phyloP scores from a whole-genome alignment of 1,284 basidiomycete genomes.

The Boletus albobrunnescens region DNA sequence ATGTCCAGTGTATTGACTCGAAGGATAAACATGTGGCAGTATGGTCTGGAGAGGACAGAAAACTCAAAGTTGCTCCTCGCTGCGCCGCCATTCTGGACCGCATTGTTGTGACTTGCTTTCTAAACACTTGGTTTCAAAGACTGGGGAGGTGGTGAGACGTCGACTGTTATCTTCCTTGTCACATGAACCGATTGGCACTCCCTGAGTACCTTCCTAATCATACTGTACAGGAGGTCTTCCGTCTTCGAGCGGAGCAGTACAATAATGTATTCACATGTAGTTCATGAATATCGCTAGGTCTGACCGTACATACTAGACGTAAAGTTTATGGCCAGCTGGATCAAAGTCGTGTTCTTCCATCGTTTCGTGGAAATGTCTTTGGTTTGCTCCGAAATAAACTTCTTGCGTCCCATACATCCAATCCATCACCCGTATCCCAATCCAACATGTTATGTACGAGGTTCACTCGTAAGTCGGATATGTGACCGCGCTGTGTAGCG shows the following conservation, averaged over 20 bases:
- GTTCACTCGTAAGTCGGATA: not conserved
- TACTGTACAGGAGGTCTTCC: slow-evolving; percentile 18
- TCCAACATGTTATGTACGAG: not conserved
- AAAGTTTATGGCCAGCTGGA: not conserved
- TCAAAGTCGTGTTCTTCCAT: too few species aligned
- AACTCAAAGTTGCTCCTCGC: slow-evolving; percentile 40
- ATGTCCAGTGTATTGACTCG: slow-evolving; percentile 48
- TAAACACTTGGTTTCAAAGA: slow-evolving; percentile 51
- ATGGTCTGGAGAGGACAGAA: slow-evolving; percentile 42
- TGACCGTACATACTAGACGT: slow-evolving; percentile 5
- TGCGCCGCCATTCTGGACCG: slow-evolving; percentile 47
- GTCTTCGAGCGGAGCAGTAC: slow-evolving; percentile 4
- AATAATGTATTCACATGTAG: slow-evolving; percentile 18
- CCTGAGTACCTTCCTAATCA: not conserved
- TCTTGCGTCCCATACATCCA: not conserved
- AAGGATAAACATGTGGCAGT: slow-evolving; percentile 46
- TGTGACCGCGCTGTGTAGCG: not conserved
- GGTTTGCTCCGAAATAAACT: not conserved
- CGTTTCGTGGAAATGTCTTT: not conserved
- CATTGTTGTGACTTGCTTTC: slow-evolving; percentile 51
- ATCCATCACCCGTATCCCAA: not conserved
- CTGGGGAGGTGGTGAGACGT: slow-evolving; percentile 39
- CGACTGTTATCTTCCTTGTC: not conserved
- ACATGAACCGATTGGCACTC: not conserved
- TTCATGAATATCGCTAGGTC: slow-evolving; percentile 15